A percentile compares a stretch with the other conserved stretches of the same genome.
Evolutionary conservation across 805 yeast genomes (phyloP).

Genomic region (Kazachstania taianensis): DNA sequence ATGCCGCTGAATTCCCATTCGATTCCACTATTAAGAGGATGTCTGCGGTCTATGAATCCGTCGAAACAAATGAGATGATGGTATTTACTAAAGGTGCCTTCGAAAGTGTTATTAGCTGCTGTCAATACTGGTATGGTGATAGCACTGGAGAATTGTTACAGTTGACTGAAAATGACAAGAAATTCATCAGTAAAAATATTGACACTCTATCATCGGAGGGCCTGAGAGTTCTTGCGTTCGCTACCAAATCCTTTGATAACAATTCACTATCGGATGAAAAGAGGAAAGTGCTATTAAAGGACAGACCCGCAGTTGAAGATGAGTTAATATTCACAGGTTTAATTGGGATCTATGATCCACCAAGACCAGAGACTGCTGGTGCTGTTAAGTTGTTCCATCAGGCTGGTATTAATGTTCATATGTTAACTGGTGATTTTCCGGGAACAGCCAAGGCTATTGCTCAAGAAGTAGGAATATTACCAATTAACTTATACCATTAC

Average conservation of each 20-base stretch:
- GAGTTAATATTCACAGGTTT: conserved; percentile 72
- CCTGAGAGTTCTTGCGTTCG: conserved; percentile 76
- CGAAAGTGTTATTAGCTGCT: conserved; percentile 58
- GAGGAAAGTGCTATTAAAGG: conserved; percentile 17
- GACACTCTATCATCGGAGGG: conserved; percentile 69
- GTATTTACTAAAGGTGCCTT: conserved; percentile 84
- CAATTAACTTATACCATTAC: conserved; percentile 37
- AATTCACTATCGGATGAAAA: conserved; percentile 29
- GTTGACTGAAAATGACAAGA: conserved; percentile 41
- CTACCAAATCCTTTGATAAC: conserved; percentile 30
- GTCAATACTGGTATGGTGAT: conserved; percentile 47
- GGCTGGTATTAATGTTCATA: conserved; percentile 95
- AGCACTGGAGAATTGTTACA: conserved; percentile 42
- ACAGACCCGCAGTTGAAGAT: conserved; percentile 36
- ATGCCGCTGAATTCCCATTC: conserved; percentile 73
- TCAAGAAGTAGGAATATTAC: conserved; percentile 77
- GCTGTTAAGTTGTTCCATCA: conserved; percentile 69
- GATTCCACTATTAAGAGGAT: conserved; percentile 77
- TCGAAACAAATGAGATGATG: conserved; percentile 39
- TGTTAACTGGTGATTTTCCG: conserved; percentile 94
- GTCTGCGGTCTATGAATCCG: conserved; percentile 61
- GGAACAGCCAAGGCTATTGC: conserved; percentile 83
- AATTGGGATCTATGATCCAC: conserved; percentile 95
- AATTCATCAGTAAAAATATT: conserved; percentile 44
- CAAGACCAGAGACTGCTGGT: conserved; percentile 71